Base-by-base conservation (phyloP, 202 grass and related monocot species). In the Zizania palustris region DNA sequence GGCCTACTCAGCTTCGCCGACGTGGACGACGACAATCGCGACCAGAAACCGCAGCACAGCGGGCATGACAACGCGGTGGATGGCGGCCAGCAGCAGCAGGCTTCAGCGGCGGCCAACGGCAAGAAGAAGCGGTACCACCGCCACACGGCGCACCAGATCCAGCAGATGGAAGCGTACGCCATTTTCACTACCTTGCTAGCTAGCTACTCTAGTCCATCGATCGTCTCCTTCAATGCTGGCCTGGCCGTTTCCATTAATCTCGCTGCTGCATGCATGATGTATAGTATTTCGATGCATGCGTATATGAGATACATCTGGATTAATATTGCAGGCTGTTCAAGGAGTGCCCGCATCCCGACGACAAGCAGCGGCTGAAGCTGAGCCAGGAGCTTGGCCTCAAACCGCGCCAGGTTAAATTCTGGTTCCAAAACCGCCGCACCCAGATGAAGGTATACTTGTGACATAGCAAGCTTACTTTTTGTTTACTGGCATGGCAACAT, bases 381-480 rank as follows among this genome's bases (percentile, higher is more conserved):
- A 99, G 96, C 87, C 89, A 93, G 71, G 96, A 99, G 65, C 89
- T 99, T 51, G 89, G 85, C 1, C 89, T 99, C 5, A 95, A 94
- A 35, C 96, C 96, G 18, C 91, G 96, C 9, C 96, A 99, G 75
- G 92, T 99, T 28, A 99, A 99, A 83, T 99, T 99, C 85, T 99
- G 96, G 96, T 99, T 99, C 87, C 96, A 99, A 60, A 99, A 99
- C 74, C 87, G 96, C 13, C 96, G 96, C 57, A 99, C 96, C 14
- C 96, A 99, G 78, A 92, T 95, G 91, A 99, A 99, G 88, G 87
- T 90, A 80, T n/a, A n/a, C n/a, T n/a, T n/a, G n/a, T n/a, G n/a
- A n/a, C n/a, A n/a, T n/a, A n/a, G n/a, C n/a, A n/a, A n/a, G n/a
- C n/a, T n/a, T n/a, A n/a, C n/a, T n/a, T n/a, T n/a, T n/a, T n/a